Conservation (phyloP, 768 basidiomycete genomes). For the Boletus reticuloceps region DNA sequence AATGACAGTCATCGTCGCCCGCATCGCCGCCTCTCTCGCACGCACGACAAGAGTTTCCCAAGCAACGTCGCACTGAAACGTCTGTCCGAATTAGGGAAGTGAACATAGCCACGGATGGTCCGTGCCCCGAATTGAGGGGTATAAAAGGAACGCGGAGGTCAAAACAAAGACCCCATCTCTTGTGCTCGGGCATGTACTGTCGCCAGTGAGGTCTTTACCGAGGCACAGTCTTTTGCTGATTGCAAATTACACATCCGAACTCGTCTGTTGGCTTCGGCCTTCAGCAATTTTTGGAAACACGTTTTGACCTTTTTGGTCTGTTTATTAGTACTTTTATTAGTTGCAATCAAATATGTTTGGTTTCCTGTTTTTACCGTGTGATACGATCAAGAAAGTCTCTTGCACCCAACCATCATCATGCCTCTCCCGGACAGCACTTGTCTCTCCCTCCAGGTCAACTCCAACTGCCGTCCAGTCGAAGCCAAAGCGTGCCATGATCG, state of each 20-base stretch:
- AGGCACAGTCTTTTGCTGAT: constrained; percentile 95
- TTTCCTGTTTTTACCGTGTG: too few relatives aligned
- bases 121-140: constrained; percentile 4
- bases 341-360: too few relatives aligned
- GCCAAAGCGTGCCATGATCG: constrained; percentile 72
- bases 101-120: constrained; percentile 16
- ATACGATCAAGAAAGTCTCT: not conserved
- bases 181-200: constrained; percentile 96
- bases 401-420: constrained; percentile 42
- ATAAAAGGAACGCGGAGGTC: not conserved
- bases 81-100: not conserved
- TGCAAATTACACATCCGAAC: constrained; percentile 98
- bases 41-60: too few relatives aligned
- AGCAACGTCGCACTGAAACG: too few relatives aligned
- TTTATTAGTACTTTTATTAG: too few relatives aligned
- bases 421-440: constrained; percentile 57
- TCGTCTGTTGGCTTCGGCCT: constrained; percentile 85
- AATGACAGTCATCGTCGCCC: too few relatives aligned
- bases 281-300: constrained; percentile 80
- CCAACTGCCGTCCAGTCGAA: constrained; percentile 52
- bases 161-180: constrained; percentile 51
- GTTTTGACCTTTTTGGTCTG: too few relatives aligned
- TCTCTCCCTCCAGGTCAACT: constrained; percentile 58
- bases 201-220: constrained; percentile 95
- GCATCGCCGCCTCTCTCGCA: too few relatives aligned